Evolutionary conservation across 108 stramenopile species (phyloP).

Genomic region (Skeletonema potamos): DNA sequence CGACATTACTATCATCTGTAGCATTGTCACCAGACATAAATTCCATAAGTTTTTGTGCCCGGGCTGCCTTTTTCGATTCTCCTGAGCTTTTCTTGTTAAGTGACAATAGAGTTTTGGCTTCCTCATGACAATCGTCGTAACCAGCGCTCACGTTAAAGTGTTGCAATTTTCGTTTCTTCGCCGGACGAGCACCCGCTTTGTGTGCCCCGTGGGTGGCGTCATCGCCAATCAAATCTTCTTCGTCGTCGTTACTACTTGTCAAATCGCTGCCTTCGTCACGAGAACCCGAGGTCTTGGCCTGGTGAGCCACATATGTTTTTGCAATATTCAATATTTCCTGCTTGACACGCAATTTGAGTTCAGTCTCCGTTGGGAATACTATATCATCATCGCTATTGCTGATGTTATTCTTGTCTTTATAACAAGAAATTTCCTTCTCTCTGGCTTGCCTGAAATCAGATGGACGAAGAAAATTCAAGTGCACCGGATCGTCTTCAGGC

Average conservation of each 20-base stretch:
- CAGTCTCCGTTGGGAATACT: not conserved
- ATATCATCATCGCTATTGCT: not conserved
- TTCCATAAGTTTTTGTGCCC: not conserved
- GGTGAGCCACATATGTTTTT: not conserved
- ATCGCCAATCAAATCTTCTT: not conserved
- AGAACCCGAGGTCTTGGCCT: not conserved
- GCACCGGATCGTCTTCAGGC: not conserved
- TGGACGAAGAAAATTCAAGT: slow-evolving; percentile 10
- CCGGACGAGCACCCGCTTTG: not conserved
- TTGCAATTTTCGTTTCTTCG: not conserved
- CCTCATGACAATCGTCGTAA: not conserved
- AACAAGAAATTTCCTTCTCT: not conserved
- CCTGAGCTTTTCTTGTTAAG: not conserved
- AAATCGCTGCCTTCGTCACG: not conserved
- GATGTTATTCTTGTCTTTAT: not conserved
- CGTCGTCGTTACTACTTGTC: not conserved
- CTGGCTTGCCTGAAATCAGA: slow-evolving; percentile 7
- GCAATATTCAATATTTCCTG: slow-evolving; percentile 1
- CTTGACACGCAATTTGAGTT: not conserved
- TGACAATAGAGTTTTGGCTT: not conserved
- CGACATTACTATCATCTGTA: not conserved
- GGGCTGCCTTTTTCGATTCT: not conserved
- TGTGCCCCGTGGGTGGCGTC: not conserved
- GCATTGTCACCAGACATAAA: not conserved
- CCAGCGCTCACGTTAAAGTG: not conserved